These are phyloP conservation scores for Nannochloris sp. DNA, from an alignment of 139 green algal species.

Conservation along the genomic window DNA sequence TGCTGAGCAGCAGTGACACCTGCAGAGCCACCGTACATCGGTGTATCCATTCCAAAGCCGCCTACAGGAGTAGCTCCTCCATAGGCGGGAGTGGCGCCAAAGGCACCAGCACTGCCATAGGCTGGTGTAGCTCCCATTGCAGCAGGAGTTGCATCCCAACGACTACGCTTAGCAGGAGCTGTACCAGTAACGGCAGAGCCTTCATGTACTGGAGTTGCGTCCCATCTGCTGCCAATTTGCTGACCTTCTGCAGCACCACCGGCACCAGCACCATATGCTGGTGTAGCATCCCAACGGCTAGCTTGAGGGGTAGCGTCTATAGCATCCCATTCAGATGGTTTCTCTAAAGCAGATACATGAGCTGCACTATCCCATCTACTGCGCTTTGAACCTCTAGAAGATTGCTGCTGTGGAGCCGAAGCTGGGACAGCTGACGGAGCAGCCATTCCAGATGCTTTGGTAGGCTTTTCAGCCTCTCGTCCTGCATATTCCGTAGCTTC, in stretches of 20 bases:
- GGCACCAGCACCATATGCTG: constrained; percentile 18
- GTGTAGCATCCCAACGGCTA: constrained; percentile 60
- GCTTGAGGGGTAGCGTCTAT: constrained; percentile 60
- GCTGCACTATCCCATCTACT: constrained; percentile 78
- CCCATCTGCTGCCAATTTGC: constrained; percentile 60
- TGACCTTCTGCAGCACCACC: constrained; percentile 7
- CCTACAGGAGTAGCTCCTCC: constrained; percentile 57
- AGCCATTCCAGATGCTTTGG: constrained; percentile 42
- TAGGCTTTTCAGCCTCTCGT: constrained; percentile 21
- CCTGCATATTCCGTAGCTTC: constrained; percentile 16
- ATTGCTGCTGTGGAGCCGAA: constrained; percentile 17
- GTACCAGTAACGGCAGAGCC: neutral
- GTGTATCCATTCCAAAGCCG: constrained; percentile 64
- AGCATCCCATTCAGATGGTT: constrained; percentile 81
- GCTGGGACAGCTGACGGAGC: constrained; percentile 12
- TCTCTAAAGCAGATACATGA: neutral
- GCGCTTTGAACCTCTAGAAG: constrained; percentile 43
- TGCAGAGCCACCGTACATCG: constrained; percentile 17
- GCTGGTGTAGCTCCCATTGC: constrained; percentile 26
- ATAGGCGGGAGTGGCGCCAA: constrained; percentile 35
- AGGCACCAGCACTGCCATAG: constrained; percentile 7
- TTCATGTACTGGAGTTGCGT: constrained; percentile 42
- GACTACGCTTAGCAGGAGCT: constrained; percentile 31
- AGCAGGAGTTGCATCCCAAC: constrained; percentile 35
- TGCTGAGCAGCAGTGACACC: constrained; percentile 1